Percentiles rank a stretch among this genome's conserved stretches.
These are phyloP conservation scores for Lolium perenne DNA, from an alignment of 176 grass and related monocot species.

Conservation along the genomic window DNA sequence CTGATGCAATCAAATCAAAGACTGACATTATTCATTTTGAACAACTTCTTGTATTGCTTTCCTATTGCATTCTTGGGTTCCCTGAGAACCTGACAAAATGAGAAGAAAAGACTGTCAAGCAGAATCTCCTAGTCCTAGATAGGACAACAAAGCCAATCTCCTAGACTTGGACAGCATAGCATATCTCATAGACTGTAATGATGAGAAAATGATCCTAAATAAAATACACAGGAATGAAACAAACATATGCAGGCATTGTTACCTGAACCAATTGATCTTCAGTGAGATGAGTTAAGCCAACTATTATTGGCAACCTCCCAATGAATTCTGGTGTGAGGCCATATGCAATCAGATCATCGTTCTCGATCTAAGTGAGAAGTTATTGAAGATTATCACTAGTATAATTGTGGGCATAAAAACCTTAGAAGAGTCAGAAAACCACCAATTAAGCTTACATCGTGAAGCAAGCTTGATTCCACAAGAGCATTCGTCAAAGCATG, in stretches of 20 bases:
- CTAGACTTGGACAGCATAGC: background rate
- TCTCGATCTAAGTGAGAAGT: constrained; percentile 55
- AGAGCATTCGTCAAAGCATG: constrained; percentile 42
- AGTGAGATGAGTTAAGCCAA: constrained; percentile 50
- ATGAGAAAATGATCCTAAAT: constrained; percentile 1
- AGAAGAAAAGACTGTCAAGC: background rate
- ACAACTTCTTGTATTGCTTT: constrained; percentile 75
- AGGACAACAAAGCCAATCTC: background rate
- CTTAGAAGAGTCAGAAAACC: background rate
- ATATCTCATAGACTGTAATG: background rate
- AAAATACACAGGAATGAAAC: background rate
- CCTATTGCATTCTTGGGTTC: constrained; percentile 68
- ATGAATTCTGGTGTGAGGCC: constrained; percentile 75
- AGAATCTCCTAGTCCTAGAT: constrained; percentile 17
- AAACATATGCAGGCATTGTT: background rate
- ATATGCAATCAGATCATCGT: constrained; percentile 69
- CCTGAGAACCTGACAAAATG: constrained; percentile 51
- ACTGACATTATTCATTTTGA: constrained; percentile 80
- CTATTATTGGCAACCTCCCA: constrained; percentile 68
- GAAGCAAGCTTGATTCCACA: constrained; percentile 44
- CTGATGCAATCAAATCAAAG: background rate
- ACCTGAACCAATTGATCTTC: constrained; percentile 74
- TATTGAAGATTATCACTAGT: constrained; percentile 2
- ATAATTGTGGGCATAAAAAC: background rate
- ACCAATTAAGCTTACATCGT: constrained; percentile 49